Evolutionary conservation across 2,329 filamentous ascomycete genomes (phyloP).

Genomic region (Colletotrichum caudatum): DNA sequence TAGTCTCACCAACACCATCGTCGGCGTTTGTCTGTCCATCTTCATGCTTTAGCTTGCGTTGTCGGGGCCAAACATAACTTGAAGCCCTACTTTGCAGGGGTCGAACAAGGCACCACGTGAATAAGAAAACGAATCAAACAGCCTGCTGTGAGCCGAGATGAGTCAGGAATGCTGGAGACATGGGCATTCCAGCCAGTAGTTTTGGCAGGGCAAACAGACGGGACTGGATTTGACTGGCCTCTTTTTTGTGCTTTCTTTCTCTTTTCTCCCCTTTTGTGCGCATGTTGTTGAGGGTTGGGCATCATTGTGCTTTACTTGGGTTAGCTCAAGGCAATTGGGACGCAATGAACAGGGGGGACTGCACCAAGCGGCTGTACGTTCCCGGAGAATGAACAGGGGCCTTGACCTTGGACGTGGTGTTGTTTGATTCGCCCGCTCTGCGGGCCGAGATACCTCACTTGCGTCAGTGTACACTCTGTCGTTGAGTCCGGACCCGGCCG

Average conservation of each 20-base stretch:
- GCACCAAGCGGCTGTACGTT: constrained; percentile 27
- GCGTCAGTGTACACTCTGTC: constrained; percentile 2
- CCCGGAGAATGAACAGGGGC: constrained; percentile 26
- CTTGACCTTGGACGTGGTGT: constrained; percentile 35
- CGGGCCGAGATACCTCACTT: constrained; percentile 26
- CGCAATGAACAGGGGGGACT: constrained; percentile 34
- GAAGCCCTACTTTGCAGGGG: constrained; percentile 39
- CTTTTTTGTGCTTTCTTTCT: neutral
- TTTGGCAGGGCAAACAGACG: constrained; percentile 27
- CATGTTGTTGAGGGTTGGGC: constrained; percentile 37
- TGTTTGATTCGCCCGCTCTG: constrained; percentile 31
- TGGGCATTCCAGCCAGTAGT: constrained; percentile 24
- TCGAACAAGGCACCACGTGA: constrained; percentile 11
- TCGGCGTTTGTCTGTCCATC: constrained; percentile 11
- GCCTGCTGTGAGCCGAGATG: constrained; percentile 19
- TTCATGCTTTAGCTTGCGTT: constrained; percentile 10
- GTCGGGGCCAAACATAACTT: constrained; percentile 25
- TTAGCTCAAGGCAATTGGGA: constrained; percentile 33
- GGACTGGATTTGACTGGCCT: constrained; percentile 23
- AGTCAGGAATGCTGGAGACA: constrained; percentile 31
- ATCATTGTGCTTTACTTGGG: constrained; percentile 35
- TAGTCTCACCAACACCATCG: constrained; percentile 5
- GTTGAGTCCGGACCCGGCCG: constrained; percentile 29
- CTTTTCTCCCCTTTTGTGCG: constrained; percentile 26
- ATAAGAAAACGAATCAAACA: constrained; percentile 30